Evolutionary conservation across 169 alveolate genomes (phyloP).

Genomic region (Amoebophrya sp.): DNA sequence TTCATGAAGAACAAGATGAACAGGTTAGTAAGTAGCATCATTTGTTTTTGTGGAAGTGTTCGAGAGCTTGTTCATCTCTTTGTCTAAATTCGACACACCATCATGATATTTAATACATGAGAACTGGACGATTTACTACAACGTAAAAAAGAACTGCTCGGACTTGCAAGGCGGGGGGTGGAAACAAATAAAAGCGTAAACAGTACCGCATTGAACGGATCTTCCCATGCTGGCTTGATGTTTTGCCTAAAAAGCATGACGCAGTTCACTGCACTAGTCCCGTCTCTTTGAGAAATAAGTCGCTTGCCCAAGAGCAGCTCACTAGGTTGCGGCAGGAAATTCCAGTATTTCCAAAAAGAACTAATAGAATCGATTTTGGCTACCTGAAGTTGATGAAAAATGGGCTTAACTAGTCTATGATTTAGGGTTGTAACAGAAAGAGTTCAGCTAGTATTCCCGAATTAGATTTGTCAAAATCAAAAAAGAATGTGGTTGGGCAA

Average conservation of each 20-base stretch:
- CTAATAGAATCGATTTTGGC: background rate
- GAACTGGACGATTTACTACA: too few relatives aligned
- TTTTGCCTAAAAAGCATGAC: background rate
- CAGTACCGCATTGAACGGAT: background rate
- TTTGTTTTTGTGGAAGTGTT: too few relatives aligned
- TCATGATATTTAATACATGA: too few relatives aligned
- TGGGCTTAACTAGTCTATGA: background rate
- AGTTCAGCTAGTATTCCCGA: too few relatives aligned
- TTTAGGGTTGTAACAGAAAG: background rate
- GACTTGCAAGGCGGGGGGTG: too few relatives aligned
- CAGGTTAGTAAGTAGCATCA: too few relatives aligned
- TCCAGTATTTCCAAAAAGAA: slow-evolving; percentile 4
- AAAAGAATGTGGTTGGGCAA: background rate
- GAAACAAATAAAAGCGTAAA: background rate
- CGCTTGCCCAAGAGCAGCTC: background rate
- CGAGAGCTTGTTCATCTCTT: too few relatives aligned
- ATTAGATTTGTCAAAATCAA: too few relatives aligned
- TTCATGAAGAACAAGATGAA: too few relatives aligned
- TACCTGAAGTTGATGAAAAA: background rate
- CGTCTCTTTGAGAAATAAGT: background rate
- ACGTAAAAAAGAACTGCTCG: too few relatives aligned
- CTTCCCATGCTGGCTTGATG: slow-evolving; percentile 5
- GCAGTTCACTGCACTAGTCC: background rate
- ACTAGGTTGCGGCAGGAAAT: slow-evolving; percentile 3
- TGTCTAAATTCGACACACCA: too few relatives aligned